Base-by-base conservation (phyloP, 1,139 yeast genomes). In the Hanseniaspora gamundiae region DNA sequence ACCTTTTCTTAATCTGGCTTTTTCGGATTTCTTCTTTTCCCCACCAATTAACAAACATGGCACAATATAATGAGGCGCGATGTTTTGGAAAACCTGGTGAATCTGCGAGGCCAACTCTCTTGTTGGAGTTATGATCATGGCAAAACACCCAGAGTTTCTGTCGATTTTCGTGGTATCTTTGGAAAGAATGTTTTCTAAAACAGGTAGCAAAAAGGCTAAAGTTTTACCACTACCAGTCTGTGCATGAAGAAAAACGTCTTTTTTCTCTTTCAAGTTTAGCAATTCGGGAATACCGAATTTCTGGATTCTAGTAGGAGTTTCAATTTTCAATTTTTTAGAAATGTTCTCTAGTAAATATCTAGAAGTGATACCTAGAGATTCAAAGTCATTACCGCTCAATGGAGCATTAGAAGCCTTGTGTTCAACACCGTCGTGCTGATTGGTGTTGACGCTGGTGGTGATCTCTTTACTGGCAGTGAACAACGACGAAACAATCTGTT, bases 151-250 rank as follows among this genome's bases (percentile, higher is more conserved):
- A 4, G 85, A 73, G n/a, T 76, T 73, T 55, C 98, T 73, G 40
- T 70, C 70, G 10, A 57, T 57, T 43, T 70, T 70, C 40, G 65
- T 60, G 33, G 68, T 61, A 39, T 73, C 62, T 81, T 85, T 78
- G 10, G 52, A 47, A 35, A 60, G 48, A 22, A 61, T 53, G 7
- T 54, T 49, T 28, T 60, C 51, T 31, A 91, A 65, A n/a, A 91
- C 78, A 0, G 98, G 98, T 41, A 91, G 66, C 13, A 81, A 68
- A 59, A 85, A 91, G 0, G 97, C 79, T 48, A 88, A 65, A 0
- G 97, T 87, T 60, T 88, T 88, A 61, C 97, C 97, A 0, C 95
- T 85, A 44, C 97, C 97, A 0, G 97, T 88, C 62, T 87, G 96
- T 0, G 97, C 95, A 57, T 85, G 93, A 42, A 87, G 83, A 52